These are phyloP conservation scores for Neonectria coccinea DNA, from an alignment of 2,329 filamentous ascomycete genomes.

Conservation along the genomic window DNA sequence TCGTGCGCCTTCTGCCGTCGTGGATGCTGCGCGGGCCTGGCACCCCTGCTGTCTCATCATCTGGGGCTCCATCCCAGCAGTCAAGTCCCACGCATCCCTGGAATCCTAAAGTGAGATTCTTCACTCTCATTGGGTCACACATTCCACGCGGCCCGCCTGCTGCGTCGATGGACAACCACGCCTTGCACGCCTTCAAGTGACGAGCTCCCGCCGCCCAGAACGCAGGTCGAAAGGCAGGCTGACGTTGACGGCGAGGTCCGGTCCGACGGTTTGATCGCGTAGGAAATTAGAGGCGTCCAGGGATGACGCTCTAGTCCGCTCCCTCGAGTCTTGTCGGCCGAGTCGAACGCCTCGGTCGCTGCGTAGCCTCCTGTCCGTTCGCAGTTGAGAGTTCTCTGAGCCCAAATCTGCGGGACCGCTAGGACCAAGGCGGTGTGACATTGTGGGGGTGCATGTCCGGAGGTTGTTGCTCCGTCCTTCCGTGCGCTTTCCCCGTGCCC, in stretches of 20 bases:
- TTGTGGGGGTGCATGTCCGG: neutral
- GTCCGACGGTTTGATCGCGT: conserved; percentile 22
- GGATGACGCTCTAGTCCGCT: conserved; percentile 8
- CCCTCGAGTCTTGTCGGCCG: conserved; percentile 18
- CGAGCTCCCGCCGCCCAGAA: conserved; percentile 14
- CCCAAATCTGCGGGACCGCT: conserved; percentile 14
- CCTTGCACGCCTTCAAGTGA: conserved; percentile 35
- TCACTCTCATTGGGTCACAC: conserved; percentile 10
- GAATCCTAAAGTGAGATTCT: neutral
- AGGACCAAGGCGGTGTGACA: conserved; percentile 17
- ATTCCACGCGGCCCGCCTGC: conserved; percentile 1
- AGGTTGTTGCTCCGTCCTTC: conserved; percentile 6
- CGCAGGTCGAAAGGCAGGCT: conserved; percentile 5
- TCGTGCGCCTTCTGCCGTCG: conserved; percentile 26
- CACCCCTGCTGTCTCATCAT: conserved; percentile 32
- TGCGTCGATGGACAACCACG: conserved; percentile 14
- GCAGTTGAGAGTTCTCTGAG: neutral
- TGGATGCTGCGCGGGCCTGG: conserved; percentile 22
- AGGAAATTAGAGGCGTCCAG: conserved; percentile 27
- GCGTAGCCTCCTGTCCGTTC: neutral
- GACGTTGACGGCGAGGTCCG: conserved; percentile 14
- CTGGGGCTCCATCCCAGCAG: conserved; percentile 4
- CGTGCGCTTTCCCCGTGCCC: conserved; percentile 30
- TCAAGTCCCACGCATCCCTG: conserved; percentile 1
- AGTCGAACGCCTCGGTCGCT: conserved; percentile 6